Conservation (phyloP, 352 stramenopile genomes). For the Phytophthora meadii region DNA sequence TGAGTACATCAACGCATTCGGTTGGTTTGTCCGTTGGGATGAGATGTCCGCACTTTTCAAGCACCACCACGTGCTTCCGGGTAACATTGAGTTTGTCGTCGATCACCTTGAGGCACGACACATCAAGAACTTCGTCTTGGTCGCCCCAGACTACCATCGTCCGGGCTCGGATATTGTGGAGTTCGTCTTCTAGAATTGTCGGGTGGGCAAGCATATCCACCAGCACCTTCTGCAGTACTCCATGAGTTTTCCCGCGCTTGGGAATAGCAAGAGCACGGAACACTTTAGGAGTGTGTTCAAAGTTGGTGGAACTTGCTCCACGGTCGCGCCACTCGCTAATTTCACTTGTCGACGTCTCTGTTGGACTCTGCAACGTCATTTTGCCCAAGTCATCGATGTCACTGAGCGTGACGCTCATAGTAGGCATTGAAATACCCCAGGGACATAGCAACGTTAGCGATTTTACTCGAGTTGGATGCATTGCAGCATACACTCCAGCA, state of each 20-base stretch:
- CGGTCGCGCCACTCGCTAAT: slow-evolving; percentile 34
- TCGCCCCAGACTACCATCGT: slow-evolving; percentile 76
- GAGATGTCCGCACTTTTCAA: slow-evolving; percentile 71
- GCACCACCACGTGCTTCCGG: slow-evolving; percentile 51
- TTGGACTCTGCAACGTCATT: slow-evolving; percentile 61
- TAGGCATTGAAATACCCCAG: slow-evolving; percentile 68
- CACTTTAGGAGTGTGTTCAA: slow-evolving; percentile 32
- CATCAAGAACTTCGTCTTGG: slow-evolving; percentile 65
- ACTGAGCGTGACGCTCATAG: slow-evolving; percentile 58
- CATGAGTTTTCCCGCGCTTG: slow-evolving; percentile 34
- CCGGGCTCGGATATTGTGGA: slow-evolving; percentile 57
- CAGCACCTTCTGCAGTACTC: slow-evolving; percentile 65
- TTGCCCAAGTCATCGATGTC: slow-evolving; percentile 58
- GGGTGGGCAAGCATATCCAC: slow-evolving; percentile 59
- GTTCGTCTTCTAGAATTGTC: slow-evolving; percentile 64
- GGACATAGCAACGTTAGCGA: slow-evolving; percentile 74
- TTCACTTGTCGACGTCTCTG: slow-evolving; percentile 50
- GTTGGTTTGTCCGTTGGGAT: slow-evolving; percentile 60
- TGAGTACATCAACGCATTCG: slow-evolving; percentile 64
- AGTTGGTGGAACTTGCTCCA: slow-evolving; percentile 29
- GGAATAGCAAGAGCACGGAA: slow-evolving; percentile 36
- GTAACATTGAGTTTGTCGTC: slow-evolving; percentile 52
- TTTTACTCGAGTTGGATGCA: slow-evolving; percentile 59
- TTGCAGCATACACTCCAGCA: slow-evolving; percentile 67
- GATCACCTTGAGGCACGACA: slow-evolving; percentile 67